Base-by-base conservation (phyloP, 2,329 filamentous ascomycete genomes). In the Verticillium nonalfalfae region DNA sequence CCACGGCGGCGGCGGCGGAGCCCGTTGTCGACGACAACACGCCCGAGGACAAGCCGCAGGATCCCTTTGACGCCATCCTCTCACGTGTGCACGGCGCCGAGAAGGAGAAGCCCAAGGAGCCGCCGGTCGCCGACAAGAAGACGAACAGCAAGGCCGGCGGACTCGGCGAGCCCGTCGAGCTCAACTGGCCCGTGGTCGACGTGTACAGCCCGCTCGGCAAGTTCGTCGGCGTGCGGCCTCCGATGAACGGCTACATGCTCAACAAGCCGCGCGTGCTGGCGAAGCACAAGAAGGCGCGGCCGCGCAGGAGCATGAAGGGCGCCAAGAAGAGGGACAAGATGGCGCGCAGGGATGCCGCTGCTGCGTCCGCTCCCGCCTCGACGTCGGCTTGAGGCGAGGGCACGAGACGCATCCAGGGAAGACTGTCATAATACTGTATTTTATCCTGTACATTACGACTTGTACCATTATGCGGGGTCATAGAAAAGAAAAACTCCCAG, bases 191-290 rank as follows among this genome's bases (percentile, higher is more conserved):
- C 0, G 79, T 87, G 10, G 83, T 99, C 7, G 93, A 98, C 66
- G 86, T 98, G 0, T 97, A 90, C 69, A 90, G 85, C 34, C 95
- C 95, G 0, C 83, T 92, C 62, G 95, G 95, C n/a, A 87, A 86
- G 68, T 95, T 90, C 67, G 79, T 98, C 35, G 88, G 82, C 1
- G 76, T 78, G 10, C 80, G 91, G 39, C 73, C 72, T 66, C 89
- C 90, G 1, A 87, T 96, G 79, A 87, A 89, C 67, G 90, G 86
- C 7, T 93, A 87, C 84, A 62, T 88, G 62, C 72, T 88, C 59
- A 83, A 83, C 65, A 85, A 85, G 71, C 84, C 84, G 34, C 78
- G 76, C 14, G 74, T 79, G n/a, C 74, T 78, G 31, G 74, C 75
- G 26, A 75, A 79, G 61, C 79, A 82, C 61, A 78, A 76, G 68